phyloP scores from a whole-genome alignment of 345 rosid genomes.

The Heritiera littoralis region DNA sequence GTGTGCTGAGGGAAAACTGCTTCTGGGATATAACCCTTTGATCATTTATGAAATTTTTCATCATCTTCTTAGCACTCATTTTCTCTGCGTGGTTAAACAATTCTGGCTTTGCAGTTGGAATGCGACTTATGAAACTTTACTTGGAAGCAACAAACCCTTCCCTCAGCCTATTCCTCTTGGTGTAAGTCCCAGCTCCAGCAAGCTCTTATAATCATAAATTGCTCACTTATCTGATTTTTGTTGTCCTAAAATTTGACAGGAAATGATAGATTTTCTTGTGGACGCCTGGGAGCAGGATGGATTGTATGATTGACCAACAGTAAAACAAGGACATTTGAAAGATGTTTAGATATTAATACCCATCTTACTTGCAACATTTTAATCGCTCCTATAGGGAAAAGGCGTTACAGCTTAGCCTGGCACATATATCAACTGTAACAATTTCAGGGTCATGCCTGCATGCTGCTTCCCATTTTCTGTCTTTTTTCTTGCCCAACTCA shows the following conservation, averaged over 20 bases:
- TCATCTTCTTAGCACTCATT: conserved; percentile 45
- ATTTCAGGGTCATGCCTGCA: conserved; percentile 1
- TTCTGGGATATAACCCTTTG: not conserved
- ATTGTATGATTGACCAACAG: conserved; percentile 60
- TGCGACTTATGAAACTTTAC: conserved; percentile 65
- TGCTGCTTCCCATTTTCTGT: not conserved
- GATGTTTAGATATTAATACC: conserved; percentile 27
- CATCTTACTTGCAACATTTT: conserved; percentile 17
- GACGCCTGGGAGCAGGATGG: conserved; percentile 95
- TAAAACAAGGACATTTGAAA: conserved; percentile 19
- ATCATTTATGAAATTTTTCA: conserved; percentile 27
- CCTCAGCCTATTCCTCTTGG: conserved; percentile 67
- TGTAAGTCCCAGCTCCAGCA: conserved; percentile 41
- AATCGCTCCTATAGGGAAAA: conserved; percentile 1
- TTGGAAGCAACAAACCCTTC: conserved; percentile 59
- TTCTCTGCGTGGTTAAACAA: conserved; percentile 38
- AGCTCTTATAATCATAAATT: not conserved
- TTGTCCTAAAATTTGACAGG: conserved; percentile 44
- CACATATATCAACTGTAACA: not conserved
- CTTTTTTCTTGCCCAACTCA: not conserved
- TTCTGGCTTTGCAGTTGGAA: conserved; percentile 52
- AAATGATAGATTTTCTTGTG: conserved; percentile 93
- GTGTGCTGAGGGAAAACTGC: not conserved
- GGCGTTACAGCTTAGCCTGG: not conserved
- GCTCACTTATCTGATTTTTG: not conserved